phyloP scores from a whole-genome alignment of 352 stramenopile genomes.

The Phytopythium mirpurense region DNA sequence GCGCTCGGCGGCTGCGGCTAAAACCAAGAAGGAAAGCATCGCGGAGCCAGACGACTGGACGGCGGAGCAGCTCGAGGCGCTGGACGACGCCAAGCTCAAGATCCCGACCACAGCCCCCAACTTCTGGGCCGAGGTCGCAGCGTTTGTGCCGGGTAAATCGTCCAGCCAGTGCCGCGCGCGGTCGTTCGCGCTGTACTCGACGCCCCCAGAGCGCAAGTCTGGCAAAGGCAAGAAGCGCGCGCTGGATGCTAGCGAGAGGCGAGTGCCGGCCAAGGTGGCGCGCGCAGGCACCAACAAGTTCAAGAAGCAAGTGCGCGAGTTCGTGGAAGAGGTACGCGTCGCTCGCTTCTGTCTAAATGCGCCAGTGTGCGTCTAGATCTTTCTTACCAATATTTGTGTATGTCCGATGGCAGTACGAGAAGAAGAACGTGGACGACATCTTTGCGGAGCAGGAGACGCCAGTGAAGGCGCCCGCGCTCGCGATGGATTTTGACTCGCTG shows the following conservation, averaged over 20 bases:
- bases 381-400: too few species aligned
- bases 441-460: constrained; percentile 51
- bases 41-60: constrained; percentile 37
- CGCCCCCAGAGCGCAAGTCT: constrained; percentile 25
- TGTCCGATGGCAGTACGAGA: constrained; percentile 41
- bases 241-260: constrained; percentile 1
- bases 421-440: constrained; percentile 68
- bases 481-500: constrained; percentile 41
- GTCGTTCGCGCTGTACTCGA: constrained; percentile 51
- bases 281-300: constrained; percentile 72
- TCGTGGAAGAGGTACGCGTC: constrained; percentile 39
- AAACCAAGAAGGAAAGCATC: constrained; percentile 17
- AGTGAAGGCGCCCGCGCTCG: constrained; percentile 22
- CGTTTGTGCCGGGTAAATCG: constrained; percentile 51
- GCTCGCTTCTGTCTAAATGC: not conserved
- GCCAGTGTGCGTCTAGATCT: too few species aligned
- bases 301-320: constrained; percentile 81
- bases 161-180: constrained; percentile 53
- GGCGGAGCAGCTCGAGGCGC: constrained; percentile 35
- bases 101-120: constrained; percentile 58
- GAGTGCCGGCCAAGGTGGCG: constrained; percentile 45
- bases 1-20: not conserved
- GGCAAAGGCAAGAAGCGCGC: constrained; percentile 25
- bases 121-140: constrained; percentile 56
- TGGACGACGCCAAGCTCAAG: constrained; percentile 48